Percentiles rank a stretch among this genome's conserved stretches.
Evolutionary conservation across 1,139 yeast species (phyloP).

Genomic region (Blastobotrys indianensis): DNA sequence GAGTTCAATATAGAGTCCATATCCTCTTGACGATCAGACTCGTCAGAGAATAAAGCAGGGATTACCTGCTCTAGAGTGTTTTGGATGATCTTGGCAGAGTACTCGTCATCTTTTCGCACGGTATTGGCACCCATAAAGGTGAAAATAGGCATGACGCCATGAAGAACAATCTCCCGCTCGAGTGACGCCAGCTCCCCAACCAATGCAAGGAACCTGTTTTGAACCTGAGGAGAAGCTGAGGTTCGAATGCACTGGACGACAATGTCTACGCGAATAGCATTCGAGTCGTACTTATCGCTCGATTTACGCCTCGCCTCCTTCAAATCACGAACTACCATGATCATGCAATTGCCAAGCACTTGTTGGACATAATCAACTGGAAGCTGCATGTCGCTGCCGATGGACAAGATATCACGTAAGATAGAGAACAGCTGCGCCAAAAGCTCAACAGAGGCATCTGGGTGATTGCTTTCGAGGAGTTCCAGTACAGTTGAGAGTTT

Average conservation of each 20-base stretch:
- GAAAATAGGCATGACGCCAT: slow-evolving; percentile 97
- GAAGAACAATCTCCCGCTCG: slow-evolving; percentile 87
- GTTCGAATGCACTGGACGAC: slow-evolving; percentile 86
- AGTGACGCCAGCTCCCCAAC: slow-evolving; percentile 82
- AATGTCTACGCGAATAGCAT: slow-evolving; percentile 76
- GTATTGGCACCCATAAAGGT: slow-evolving; percentile 99
- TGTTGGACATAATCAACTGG: slow-evolving; percentile 92
- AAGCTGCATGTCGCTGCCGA: slow-evolving; percentile 85
- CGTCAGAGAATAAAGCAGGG: slow-evolving; percentile 75
- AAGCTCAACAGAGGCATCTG: slow-evolving; percentile 46
- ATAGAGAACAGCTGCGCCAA: slow-evolving; percentile 51
- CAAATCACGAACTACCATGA: slow-evolving; percentile 50
- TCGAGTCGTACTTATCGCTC: slow-evolving; percentile 47
- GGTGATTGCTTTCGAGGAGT: slow-evolving; percentile 56
- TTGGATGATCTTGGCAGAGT: slow-evolving; percentile 85
- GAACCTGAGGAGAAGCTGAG: slow-evolving; percentile 89
- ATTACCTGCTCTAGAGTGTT: slow-evolving; percentile 86
- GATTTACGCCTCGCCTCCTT: slow-evolving; percentile 22
- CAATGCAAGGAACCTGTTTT: slow-evolving; percentile 76
- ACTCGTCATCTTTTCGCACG: slow-evolving; percentile 93
- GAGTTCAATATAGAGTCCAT: slow-evolving; percentile 80
- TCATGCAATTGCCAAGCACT: slow-evolving; percentile 81
- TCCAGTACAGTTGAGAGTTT: slow-evolving; percentile 78
- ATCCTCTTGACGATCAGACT: slow-evolving; percentile 52
- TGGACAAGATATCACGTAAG: slow-evolving; percentile 77